Evolutionary conservation across 1,139 yeast species (phyloP).

Genomic region (Debaryomycetaceae sp.): DNA sequence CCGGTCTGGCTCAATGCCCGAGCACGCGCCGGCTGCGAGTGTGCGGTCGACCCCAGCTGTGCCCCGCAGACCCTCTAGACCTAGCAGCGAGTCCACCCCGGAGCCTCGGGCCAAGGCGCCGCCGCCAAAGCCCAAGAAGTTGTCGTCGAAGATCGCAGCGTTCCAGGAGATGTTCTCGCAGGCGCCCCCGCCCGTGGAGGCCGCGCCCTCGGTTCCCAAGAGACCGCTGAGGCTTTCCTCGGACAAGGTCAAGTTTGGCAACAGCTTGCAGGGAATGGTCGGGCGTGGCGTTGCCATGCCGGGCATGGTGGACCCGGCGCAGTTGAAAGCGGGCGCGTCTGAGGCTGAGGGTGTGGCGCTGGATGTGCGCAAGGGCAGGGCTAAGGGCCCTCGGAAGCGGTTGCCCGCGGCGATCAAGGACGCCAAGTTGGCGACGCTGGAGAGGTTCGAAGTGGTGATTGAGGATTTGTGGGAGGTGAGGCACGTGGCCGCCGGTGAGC

Average conservation of each 20-base stretch:
- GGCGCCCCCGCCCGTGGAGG: slow-evolving; percentile 9
- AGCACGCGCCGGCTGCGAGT: too few species aligned
- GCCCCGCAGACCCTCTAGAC: slow-evolving; percentile 12
- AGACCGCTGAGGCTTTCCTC: slow-evolving; percentile 22
- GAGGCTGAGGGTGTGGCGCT: slow-evolving; percentile 8
- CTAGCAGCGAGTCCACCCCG: too few species aligned
- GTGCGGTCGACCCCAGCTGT: slow-evolving; percentile 8
- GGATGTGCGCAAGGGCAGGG: slow-evolving; percentile 45
- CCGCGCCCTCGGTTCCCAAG: slow-evolving; percentile 7
- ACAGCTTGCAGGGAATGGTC: slow-evolving; percentile 54
- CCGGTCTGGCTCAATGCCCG: too few species aligned
- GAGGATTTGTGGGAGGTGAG: slow-evolving; percentile 36
- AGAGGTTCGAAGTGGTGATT: slow-evolving; percentile 27
- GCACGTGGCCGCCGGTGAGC: too few species aligned
- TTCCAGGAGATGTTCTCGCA: slow-evolving; percentile 66
- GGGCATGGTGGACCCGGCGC: slow-evolving; percentile 51
- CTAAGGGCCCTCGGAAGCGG: slow-evolving; percentile 72
- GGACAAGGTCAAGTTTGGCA: slow-evolving; percentile 45
- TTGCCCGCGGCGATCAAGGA: slow-evolving; percentile 60
- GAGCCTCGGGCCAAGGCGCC: slow-evolving; percentile 35
- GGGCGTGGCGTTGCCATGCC: slow-evolving; percentile 56
- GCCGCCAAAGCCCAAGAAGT: slow-evolving; percentile 71
- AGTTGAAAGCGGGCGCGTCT: slow-evolving; percentile 15
- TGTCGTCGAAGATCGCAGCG: slow-evolving; percentile 74
- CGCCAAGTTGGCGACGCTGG: slow-evolving; percentile 30